phyloP scores from a whole-genome alignment of 352 stramenopile species.

The Phytophthora citrophthora region DNA sequence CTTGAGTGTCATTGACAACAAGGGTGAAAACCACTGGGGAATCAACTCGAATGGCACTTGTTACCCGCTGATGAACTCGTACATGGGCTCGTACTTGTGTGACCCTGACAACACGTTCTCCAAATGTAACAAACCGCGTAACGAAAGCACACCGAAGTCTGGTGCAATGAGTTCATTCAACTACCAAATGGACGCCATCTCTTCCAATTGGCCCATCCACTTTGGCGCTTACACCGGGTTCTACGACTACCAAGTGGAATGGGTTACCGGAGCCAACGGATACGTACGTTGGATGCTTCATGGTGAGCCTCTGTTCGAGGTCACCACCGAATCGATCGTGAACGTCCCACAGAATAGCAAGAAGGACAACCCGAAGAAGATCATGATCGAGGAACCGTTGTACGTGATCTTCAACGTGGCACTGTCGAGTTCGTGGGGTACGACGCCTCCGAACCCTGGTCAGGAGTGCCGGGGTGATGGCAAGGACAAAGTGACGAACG shows the following conservation, averaged over 20 bases:
- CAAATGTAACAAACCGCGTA: constrained; percentile 45
- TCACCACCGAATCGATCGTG: constrained; percentile 50
- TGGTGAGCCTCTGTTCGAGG: constrained; percentile 58
- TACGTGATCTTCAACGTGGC: constrained; percentile 95
- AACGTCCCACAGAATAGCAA: constrained; percentile 54
- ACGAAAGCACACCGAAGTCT: constrained; percentile 30
- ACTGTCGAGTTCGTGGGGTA: constrained; percentile 91
- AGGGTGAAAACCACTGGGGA: constrained; percentile 47
- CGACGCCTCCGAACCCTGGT: constrained; percentile 56
- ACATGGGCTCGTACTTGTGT: constrained; percentile 68
- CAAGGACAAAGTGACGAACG: constrained; percentile 36
- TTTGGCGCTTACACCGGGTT: constrained; percentile 48
- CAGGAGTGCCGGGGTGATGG: constrained; percentile 62
- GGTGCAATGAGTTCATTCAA: constrained; percentile 69
- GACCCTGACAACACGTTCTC: constrained; percentile 54
- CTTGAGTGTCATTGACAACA: constrained; percentile 44
- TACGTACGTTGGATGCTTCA: constrained; percentile 77
- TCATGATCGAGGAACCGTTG: constrained; percentile 90
- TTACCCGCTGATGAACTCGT: constrained; percentile 64
- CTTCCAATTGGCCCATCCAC: constrained; percentile 71
- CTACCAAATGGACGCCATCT: constrained; percentile 85
- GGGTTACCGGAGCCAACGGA: constrained; percentile 68
- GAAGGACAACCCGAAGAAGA: constrained; percentile 61
- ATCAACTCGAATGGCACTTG: constrained; percentile 78
- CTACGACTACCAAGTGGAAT: constrained; percentile 67